A percentile compares a stretch with the other conserved stretches of the same genome.
phyloP scores from a whole-genome alignment of 371 early-diverging fungal genomes.

The Nosema bombycis region DNA sequence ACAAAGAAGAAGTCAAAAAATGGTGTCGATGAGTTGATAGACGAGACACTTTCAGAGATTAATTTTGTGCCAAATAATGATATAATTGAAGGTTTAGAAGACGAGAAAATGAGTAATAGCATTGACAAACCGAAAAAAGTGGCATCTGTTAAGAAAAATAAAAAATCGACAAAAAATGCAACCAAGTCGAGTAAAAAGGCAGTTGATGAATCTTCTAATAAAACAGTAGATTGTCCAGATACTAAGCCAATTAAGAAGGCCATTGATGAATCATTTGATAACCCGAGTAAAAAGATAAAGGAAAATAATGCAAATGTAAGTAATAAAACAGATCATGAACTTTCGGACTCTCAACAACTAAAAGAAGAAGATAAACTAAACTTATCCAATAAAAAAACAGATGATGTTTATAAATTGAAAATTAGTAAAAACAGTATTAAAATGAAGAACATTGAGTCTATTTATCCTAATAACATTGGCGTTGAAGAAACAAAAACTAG shows the following conservation, averaged over 20 bases:
- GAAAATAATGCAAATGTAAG: not conserved
- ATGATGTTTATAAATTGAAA: not conserved
- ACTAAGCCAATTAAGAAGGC: not conserved
- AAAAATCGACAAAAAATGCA: not conserved
- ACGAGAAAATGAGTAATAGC: slow-evolving; percentile 5
- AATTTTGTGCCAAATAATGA: slow-evolving; percentile 13
- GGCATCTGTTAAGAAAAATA: too few relatives aligned
- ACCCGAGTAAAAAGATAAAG: not conserved
- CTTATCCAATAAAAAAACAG: too few relatives aligned
- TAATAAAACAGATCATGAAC: not conserved
- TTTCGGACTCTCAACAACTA: too few relatives aligned
- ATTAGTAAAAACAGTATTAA: not conserved
- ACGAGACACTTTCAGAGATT: not conserved
- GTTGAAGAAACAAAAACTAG: not conserved
- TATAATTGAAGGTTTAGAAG: slow-evolving; percentile 4
- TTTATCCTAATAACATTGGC: not conserved
- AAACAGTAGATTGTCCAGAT: not conserved
- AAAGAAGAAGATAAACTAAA: too few relatives aligned
- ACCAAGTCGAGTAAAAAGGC: not conserved
- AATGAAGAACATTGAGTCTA: not conserved
- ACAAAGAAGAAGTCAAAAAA: not conserved
- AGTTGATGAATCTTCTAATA: too few relatives aligned
- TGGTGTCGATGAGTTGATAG: slow-evolving; percentile 6
- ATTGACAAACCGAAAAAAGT: not conserved
- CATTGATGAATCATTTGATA: not conserved